Evolutionary conservation across 257 asterid species (phyloP), one percentile per base, ranked within the genome.

Genomic region (Rauvolfia tetraphylla): DNA sequence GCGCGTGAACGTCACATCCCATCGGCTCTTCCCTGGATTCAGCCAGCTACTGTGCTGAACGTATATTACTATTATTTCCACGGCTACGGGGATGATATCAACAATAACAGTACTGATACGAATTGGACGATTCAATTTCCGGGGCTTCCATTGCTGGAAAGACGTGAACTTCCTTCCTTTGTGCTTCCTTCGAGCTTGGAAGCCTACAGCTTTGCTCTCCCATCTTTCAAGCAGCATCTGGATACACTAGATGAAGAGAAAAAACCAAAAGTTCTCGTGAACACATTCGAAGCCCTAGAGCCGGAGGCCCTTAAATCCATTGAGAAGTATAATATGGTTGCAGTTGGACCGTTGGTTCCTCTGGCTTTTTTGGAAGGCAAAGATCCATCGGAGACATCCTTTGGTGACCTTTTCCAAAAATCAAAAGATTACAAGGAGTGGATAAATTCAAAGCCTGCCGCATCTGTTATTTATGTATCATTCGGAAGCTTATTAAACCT

Each of bases 291-390:
- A 70, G 80, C 80, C 18, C 72, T 81, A 1, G 85, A 84, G 48
- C 41, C 39, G 2, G 67, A 62, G 12, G 78, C 81, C 15, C 77
- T 83, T 11, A 70, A 74, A 57, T 77, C 80, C 36, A 59, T 83
- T 27, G 79, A 80, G 13, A 74, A 66, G 31, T 82, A 83, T 17
- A 77, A 82, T 1, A 31, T 80, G 71, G 69, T 82, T 7, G 87
- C 74, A 1, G 53, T 86, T 13, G 90, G 90, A 65, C 90, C 90
- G 11, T 75, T 84, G 70, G 68, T 82, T 76, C 82, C 83, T 17
- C 79, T 81, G 18, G 72, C 83, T 1, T 73, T 67, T 49, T 65
- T 76, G 65, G 78, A 62, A 22, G 78, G 79, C 11, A 66, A 68
- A 68, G 72, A 81, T 41, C 77, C 76, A 2, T 14, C 56, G 7